Conservation (phyloP, 2,329 filamentous ascomycete species). For the Piedraia hortae region DNA sequence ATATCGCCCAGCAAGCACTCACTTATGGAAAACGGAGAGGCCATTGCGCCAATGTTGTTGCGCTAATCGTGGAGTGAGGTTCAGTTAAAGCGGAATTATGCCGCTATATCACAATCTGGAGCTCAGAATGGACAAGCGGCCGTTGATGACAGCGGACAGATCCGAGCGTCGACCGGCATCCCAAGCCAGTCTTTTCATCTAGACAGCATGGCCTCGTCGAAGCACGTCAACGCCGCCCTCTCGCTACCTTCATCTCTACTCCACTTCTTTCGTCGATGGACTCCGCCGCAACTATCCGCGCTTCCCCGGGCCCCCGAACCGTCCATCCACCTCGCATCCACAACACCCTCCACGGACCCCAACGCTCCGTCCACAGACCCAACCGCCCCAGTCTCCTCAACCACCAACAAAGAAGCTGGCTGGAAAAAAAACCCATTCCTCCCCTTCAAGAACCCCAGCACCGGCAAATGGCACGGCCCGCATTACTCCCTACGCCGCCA, state of each 20-base stretch:
- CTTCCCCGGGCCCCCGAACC: slow-evolving; percentile 6
- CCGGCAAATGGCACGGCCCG: slow-evolving; percentile 61
- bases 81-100: too few relatives aligned
- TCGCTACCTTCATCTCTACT: slow-evolving; percentile 47
- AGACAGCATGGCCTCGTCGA: too few relatives aligned
- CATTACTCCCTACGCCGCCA: slow-evolving; percentile 63
- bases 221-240: slow-evolving; percentile 22
- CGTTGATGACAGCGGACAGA: too few relatives aligned
- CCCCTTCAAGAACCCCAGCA: slow-evolving; percentile 47
- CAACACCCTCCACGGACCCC: slow-evolving; percentile 17
- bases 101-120: too few relatives aligned
- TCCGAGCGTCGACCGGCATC: too few relatives aligned
- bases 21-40: slow-evolving; percentile 92
- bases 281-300: slow-evolving; percentile 28
- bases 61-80: too few relatives aligned
- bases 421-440: slow-evolving; percentile 50
- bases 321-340: slow-evolving; percentile 18
- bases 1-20: slow-evolving; percentile 12
- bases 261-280: slow-evolving; percentile 74
- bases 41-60: slow-evolving; percentile 33
- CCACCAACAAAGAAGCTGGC: slow-evolving; percentile 6
- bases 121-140: too few relatives aligned
- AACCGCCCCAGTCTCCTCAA: too few relatives aligned
- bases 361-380: slow-evolving; percentile 11
- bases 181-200: too few relatives aligned